These are phyloP conservation scores for Penicillium sp. DNA, from an alignment of 2,329 filamentous ascomycete species.

Conservation along the genomic window DNA sequence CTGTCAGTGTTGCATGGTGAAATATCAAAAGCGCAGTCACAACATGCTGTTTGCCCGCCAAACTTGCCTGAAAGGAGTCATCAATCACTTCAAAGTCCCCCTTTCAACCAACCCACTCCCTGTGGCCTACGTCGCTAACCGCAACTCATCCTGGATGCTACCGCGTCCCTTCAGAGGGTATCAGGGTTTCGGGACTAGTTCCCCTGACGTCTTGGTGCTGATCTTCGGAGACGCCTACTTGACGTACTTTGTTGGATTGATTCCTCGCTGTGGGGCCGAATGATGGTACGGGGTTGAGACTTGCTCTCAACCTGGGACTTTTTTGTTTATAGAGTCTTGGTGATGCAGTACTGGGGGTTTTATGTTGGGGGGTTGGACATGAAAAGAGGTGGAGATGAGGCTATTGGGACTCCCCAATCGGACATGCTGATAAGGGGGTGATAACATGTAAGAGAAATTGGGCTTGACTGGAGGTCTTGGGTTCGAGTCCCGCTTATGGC, in stretches of 20 bases:
- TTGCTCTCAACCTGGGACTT: neutral
- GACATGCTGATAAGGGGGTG: too few species aligned
- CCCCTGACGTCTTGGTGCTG: neutral
- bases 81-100: neutral
- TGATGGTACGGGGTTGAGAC: neutral
- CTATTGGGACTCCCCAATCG: too few species aligned
- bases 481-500: too few species aligned
- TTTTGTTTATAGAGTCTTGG: neutral
- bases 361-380: too few species aligned
- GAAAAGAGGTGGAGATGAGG: too few species aligned
- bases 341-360: too few species aligned
- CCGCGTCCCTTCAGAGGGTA: neutral
- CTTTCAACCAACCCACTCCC: neutral
- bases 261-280: neutral
- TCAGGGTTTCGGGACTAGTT: neutral
- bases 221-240: neutral
- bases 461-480: too few species aligned
- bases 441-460: too few species aligned
- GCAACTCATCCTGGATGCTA: neutral
- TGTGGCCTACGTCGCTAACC: neutral
- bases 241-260: neutral
- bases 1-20: too few species aligned
- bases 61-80: too few species aligned
- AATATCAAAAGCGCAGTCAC: too few species aligned
- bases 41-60: too few species aligned